Conservation (phyloP, 306 rosid species). For the Inga oerstediana region DNA sequence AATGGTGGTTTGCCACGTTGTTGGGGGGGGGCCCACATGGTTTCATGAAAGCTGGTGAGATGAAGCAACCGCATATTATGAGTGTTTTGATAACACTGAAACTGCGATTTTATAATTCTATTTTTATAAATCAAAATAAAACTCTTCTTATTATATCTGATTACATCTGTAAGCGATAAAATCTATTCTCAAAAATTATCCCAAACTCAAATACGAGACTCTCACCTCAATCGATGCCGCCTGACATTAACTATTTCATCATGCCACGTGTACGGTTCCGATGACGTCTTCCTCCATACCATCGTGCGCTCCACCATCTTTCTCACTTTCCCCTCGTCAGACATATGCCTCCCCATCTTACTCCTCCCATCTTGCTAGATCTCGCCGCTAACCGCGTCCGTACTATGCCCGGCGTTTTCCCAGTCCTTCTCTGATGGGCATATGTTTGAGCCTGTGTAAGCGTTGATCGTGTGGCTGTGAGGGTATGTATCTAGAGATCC, state of each 20-base stretch:
- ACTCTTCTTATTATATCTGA: too few species aligned
- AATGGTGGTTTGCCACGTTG: neutral
- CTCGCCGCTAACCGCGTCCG: slow-evolving; percentile 34
- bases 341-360: slow-evolving; percentile 18
- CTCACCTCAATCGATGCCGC: neutral
- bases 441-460: neutral
- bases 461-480: neutral
- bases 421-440: slow-evolving; percentile 14
- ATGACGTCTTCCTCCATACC: slow-evolving; percentile 11
- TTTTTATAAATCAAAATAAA: too few species aligned
- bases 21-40: neutral
- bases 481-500: slow-evolving; percentile 26
- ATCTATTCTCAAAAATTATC: too few species aligned
- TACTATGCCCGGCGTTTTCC: slow-evolving; percentile 35
- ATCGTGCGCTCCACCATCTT: slow-evolving; percentile 41
- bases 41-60: neutral
- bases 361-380: slow-evolving; percentile 16
- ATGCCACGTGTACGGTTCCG: slow-evolving; percentile 40
- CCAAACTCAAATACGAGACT: neutral
- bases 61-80: neutral
- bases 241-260: neutral
- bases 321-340: neutral
- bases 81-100: too few species aligned
- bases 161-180: too few species aligned
- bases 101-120: too few species aligned